Base-by-base conservation (phyloP, 192 early-diverging fungal species). In the Rhizophagus sp. region DNA sequence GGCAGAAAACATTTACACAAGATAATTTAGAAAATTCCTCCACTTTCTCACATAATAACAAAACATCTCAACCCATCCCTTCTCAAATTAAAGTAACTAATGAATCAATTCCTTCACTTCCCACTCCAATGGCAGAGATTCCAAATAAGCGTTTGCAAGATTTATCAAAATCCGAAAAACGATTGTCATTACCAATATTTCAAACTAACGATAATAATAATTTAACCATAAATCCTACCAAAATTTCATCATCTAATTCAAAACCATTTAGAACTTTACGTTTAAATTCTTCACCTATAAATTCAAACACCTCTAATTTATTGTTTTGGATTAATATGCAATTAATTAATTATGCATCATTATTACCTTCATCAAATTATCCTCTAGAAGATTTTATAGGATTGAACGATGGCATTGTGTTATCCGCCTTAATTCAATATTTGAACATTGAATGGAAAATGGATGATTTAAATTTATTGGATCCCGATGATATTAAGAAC, bases 321-420 rank as follows among this genome's bases (percentile, higher is more conserved):
- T 68, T 68, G 34, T 78, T 78, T 68, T 78, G 76, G 76, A 33
- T 78, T 22, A 78, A 78, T 34, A 68, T 78, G 64, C 76, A 78
- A 61, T 65, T 78, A 68, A 52, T 78, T 68, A 65, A 66, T 47
- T 68, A 68, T 68, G 47, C 41, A 47, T 19, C 65, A 11, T 4
- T 61, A 44, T 50, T 78, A 50, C 65, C 76, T 52, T 17, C 64
- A 27, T 47, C 39, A 8, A n/a, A 33, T 15, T 78, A 78, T 78
- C 76, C 76, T 50, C 7, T 78, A 10, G 50, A 69, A 68, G 49
- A 68, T 68, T 68, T 78, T 68, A 68, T 8, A 13, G 34, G 76
- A 30, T 50, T 78, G 41, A 78, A 78, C 57, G 33, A 78, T 78
- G 76, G 76, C 15, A 47, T 78, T 8, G 2, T 78, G 7, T 68